These are phyloP conservation scores for Nannizziopsis arthrosporioides DNA, from an alignment of 2,329 filamentous ascomycete genomes.

Conservation along the genomic window DNA sequence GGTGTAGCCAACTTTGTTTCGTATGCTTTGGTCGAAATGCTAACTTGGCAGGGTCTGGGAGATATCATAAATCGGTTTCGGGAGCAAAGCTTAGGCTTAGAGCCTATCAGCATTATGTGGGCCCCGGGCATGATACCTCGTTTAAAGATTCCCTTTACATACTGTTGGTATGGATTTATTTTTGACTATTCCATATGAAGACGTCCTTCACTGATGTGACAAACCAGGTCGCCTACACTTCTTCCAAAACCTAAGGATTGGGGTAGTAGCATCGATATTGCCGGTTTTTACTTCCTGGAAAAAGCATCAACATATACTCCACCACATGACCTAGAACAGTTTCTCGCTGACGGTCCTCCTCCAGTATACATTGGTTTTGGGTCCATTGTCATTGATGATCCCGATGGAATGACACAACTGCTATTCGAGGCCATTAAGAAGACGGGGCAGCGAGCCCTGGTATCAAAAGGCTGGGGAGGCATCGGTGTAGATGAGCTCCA, in stretches of 20 bases:
- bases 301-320: constrained; percentile 56
- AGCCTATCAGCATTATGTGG: constrained; percentile 67
- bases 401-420: constrained; percentile 55
- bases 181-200: background rate
- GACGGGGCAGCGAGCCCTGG: constrained; percentile 61
- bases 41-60: constrained; percentile 85
- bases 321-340: constrained; percentile 51
- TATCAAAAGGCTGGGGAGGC: constrained; percentile 83
- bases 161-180: constrained; percentile 55
- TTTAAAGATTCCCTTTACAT: constrained; percentile 71
- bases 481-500: constrained; percentile 59
- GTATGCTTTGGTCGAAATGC: constrained; percentile 76
- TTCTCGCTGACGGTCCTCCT: constrained; percentile 56
- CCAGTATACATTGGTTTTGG: constrained; percentile 77
- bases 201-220: constrained; percentile 1
- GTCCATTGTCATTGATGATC: constrained; percentile 69
- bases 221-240: constrained; percentile 53
- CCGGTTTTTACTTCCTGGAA: constrained; percentile 66
- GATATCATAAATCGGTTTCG: constrained; percentile 86
- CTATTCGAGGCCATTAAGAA: constrained; percentile 60
- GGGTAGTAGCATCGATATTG: constrained; percentile 57
- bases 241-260: constrained; percentile 72
- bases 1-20: constrained; percentile 72
- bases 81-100: constrained; percentile 59
- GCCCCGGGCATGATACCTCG: constrained; percentile 68